A percentile compares a stretch with the other conserved stretches of the same genome.
Conservation (phyloP, 1,284 basidiomycete genomes). For the Phaffia rhodozyma region DNA sequence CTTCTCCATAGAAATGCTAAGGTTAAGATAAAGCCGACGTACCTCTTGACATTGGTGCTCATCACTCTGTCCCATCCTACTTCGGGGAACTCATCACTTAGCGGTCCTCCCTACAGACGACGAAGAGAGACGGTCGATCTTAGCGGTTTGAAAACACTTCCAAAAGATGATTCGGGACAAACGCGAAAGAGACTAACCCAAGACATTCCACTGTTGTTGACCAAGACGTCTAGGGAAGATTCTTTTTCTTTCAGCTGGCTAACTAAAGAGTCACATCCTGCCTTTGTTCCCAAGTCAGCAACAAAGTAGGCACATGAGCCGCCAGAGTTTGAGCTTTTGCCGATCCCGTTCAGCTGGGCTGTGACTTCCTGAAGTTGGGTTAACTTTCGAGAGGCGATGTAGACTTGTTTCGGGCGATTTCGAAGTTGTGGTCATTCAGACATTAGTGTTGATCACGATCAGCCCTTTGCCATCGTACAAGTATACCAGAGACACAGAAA, state of each 20-base stretch:
- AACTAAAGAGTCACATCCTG: slow-evolving; percentile 65
- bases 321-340: slow-evolving; percentile 39
- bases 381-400: slow-evolving; percentile 76
- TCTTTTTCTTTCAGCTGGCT: slow-evolving; percentile 56
- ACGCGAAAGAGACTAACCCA: slow-evolving; percentile 26
- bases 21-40: not conserved
- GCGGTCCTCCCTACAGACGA: slow-evolving; percentile 45
- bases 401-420: slow-evolving; percentile 35
- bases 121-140: not conserved
- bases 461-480: too few species aligned
- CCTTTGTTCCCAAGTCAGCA: slow-evolving; percentile 63
- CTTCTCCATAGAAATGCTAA: slow-evolving; percentile 36
- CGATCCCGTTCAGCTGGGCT: slow-evolving; percentile 14
- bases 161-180: not conserved
- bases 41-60: slow-evolving; percentile 62
- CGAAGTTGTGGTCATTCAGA: too few species aligned
- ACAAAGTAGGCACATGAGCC: slow-evolving; percentile 53
- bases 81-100: slow-evolving; percentile 50
- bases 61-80: slow-evolving; percentile 71
- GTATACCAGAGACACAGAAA: too few species aligned
- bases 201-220: slow-evolving; percentile 56
- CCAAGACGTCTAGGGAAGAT: slow-evolving; percentile 57
- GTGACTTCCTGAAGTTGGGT: slow-evolving; percentile 57
- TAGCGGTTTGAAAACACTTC: not conserved
- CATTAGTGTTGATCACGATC: too few species aligned